Base-by-base conservation (phyloP, 2,329 filamentous ascomycete genomes). In the Fusarium odoratissimum region DNA sequence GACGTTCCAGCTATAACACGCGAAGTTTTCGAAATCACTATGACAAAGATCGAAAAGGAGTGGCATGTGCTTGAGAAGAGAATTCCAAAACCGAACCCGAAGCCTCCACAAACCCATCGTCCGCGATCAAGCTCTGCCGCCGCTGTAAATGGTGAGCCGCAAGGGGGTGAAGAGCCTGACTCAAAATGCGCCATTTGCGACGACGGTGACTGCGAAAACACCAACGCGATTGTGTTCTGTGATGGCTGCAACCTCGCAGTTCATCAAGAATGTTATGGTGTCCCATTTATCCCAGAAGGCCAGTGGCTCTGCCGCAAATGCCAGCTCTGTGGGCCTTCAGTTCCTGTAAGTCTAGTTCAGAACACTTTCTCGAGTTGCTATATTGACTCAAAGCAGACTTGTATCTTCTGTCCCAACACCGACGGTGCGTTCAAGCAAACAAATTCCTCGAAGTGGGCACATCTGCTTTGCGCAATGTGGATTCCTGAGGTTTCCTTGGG, bases 341-440 rank as follows among this genome's bases (percentile, higher is more conserved):
- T 95, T 76, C 95, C 95, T 75, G 91, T 93, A 83, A 86, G 89
- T 52, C 35, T 84, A 62, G 17, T 30, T 30, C 31, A 35, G 42
- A 38, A 13, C 46, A 23, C 25, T 51, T 45, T 41, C 23, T 40
- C 45, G 33, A 40, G 44, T 40, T 30, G 13, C 37, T 25, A 37
- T 46, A 54, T 77, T 80, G 57, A 79, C 68, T 23, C 21, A 4
- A 48, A 42, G 8, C 42, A 92, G 91, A 97, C 94, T 17, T 99
- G 96, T 84, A 97, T 99, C 71, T 99, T 99, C 84, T 99, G 96
- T 79, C 96, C 96, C 2, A 98, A 98, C 80, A 96, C 93, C 3
- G 96, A 98, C 77, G 96, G 96, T 19, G 96, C 96, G 6, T 99
- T 99, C 86, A 99, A 99, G 82, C 96, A 98, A 83, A 98, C 96